Conservation (phyloP, 495 filamentous ascomycete genomes). For the Penicillium psychrofluorescens region DNA sequence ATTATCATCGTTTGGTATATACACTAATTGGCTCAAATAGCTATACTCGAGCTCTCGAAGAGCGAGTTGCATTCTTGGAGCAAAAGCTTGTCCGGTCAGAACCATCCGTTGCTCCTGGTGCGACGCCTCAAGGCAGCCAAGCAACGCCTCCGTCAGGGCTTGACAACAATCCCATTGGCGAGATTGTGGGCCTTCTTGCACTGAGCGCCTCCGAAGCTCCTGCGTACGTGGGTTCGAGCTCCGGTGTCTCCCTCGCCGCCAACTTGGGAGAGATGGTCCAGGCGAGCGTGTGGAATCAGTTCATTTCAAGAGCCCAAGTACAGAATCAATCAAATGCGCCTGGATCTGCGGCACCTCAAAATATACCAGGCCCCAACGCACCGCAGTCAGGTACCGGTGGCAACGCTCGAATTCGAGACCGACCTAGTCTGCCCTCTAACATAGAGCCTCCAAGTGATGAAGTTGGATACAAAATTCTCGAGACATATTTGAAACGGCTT, state of each 20-base stretch:
- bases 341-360: neutral
- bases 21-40: slow-evolving; percentile 7
- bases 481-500: slow-evolving; percentile 38
- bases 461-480: slow-evolving; percentile 36
- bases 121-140: slow-evolving; percentile 19
- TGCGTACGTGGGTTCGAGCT: slow-evolving; percentile 47
- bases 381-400: neutral
- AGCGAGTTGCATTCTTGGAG: slow-evolving; percentile 41
- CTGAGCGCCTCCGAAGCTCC: slow-evolving; percentile 41
- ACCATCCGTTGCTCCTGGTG: slow-evolving; percentile 13
- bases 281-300: slow-evolving; percentile 46
- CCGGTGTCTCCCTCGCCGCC: slow-evolving; percentile 40
- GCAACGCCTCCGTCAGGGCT: slow-evolving; percentile 18
- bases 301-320: slow-evolving; percentile 28
- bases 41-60: slow-evolving; percentile 41
- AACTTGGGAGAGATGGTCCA: slow-evolving; percentile 49
- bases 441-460: slow-evolving; percentile 44
- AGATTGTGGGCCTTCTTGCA: slow-evolving; percentile 45
- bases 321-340: slow-evolving; percentile 6
- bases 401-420: slow-evolving; percentile 9
- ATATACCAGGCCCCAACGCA: neutral
- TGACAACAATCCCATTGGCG: slow-evolving; percentile 39
- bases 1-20: neutral
- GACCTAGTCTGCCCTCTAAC: slow-evolving; percentile 25
- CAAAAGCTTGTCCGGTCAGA: slow-evolving; percentile 21